Percentiles rank a stretch among this genome's conserved stretches.
These are phyloP conservation scores for Endotrypanum monterogeii DNA, from an alignment of 208 protist species.

Conservation along the genomic window DNA sequence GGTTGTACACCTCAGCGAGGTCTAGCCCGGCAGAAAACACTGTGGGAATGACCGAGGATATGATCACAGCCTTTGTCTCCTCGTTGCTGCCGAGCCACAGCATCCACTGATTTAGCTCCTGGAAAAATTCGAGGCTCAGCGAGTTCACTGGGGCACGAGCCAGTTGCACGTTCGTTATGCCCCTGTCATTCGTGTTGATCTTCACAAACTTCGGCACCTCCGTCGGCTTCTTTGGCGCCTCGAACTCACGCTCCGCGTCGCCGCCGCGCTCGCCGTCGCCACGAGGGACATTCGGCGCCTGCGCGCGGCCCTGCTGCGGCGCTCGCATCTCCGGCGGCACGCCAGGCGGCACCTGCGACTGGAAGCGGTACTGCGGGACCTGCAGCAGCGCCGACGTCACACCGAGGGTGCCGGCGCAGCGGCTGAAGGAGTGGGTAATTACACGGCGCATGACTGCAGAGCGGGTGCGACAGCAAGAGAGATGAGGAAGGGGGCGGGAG, in stretches of 20 bases:
- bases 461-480: not conserved
- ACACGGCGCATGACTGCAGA: constrained; percentile 29
- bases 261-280: constrained; percentile 12
- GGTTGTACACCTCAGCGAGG: constrained; percentile 74
- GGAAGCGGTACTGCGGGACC: constrained; percentile 20
- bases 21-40: constrained; percentile 85
- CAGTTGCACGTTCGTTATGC: constrained; percentile 62
- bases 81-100: constrained; percentile 84
- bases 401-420: constrained; percentile 15
- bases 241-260: constrained; percentile 36
- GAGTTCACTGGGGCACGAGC: constrained; percentile 69
- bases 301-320: constrained; percentile 10
- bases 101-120: constrained; percentile 85
- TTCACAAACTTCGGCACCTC: constrained; percentile 74
- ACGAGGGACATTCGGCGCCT: not conserved
- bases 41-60: constrained; percentile 71
- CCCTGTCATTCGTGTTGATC: constrained; percentile 58
- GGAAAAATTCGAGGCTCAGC: constrained; percentile 70
- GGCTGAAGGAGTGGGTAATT: constrained; percentile 16
- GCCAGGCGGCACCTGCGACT: constrained; percentile 32
- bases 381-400: constrained; percentile 9
- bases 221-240: constrained; percentile 66
- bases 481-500: not conserved
- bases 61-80: constrained; percentile 60
- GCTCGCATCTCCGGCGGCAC: constrained; percentile 39